These are phyloP conservation scores for Grosmannia penicillata DNA, from an alignment of 2,329 filamentous ascomycete genomes.

Conservation along the genomic window DNA sequence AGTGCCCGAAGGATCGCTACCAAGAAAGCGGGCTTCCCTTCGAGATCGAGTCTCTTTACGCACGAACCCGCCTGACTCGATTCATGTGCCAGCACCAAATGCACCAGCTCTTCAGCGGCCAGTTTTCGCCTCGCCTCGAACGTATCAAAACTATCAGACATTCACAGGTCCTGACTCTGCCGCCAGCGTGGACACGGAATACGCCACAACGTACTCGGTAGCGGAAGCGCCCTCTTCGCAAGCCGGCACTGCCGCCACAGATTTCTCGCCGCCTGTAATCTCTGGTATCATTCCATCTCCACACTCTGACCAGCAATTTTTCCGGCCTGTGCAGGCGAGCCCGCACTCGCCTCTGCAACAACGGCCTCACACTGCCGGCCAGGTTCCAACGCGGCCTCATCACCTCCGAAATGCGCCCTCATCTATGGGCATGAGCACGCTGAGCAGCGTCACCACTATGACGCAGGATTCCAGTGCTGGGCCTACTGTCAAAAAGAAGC, in stretches of 20 bases:
- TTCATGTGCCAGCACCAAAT: constrained; percentile 34
- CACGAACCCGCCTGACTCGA: constrained; percentile 34
- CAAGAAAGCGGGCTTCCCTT: constrained; percentile 26
- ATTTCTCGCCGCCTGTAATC: constrained; percentile 23
- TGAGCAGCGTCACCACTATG: constrained; percentile 38
- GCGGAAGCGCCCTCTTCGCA: neutral
- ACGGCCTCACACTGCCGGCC: constrained; percentile 37
- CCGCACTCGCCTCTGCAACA: constrained; percentile 50
- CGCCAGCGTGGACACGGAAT: constrained; percentile 32
- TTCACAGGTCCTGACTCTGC: constrained; percentile 26
- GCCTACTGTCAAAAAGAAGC: constrained; percentile 45
- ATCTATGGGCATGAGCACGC: constrained; percentile 40
- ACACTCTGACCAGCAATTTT: constrained; percentile 39
- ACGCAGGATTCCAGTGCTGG: constrained; percentile 23
- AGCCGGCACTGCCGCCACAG: constrained; percentile 17
- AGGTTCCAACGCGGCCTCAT: constrained; percentile 17
- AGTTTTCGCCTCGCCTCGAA: constrained; percentile 13
- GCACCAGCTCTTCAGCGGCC: constrained; percentile 20
- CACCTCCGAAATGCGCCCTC: constrained; percentile 36
- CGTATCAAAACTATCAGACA: constrained; percentile 16
- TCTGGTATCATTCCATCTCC: constrained; percentile 29
- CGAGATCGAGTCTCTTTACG: constrained; percentile 40
- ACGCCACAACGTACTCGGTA: constrained; percentile 12
- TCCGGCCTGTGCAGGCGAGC: constrained; percentile 46
- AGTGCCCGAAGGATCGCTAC: neutral